Percentiles rank a stretch among this genome's conserved stretches.
Evolutionary conservation across 2,329 filamentous ascomycete genomes (phyloP).

Genomic region (Ceratocystis cacaofunesta): DNA sequence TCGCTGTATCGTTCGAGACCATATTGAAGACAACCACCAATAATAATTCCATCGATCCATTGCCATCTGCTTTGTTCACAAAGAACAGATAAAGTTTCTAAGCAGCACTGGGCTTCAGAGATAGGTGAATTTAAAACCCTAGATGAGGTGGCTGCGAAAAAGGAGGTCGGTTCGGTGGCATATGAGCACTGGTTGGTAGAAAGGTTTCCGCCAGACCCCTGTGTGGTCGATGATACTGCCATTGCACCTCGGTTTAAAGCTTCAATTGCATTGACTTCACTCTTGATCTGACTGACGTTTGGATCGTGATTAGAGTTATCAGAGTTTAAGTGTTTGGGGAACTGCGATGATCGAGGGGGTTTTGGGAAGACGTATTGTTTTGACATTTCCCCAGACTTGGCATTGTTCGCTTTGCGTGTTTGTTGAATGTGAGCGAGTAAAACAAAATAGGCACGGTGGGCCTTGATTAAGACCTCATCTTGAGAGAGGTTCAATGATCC

Average conservation of each 20-base stretch:
- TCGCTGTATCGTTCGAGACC: slow-evolving; percentile 72
- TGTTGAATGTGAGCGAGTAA: slow-evolving; percentile 1
- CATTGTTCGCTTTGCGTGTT: background rate
- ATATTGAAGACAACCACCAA: slow-evolving; percentile 85
- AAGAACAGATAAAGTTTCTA: slow-evolving; percentile 57
- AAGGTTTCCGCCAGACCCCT: background rate
- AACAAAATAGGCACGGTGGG: slow-evolving; percentile 5
- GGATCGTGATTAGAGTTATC: background rate
- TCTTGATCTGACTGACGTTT: background rate
- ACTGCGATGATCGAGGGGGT: slow-evolving; percentile 6
- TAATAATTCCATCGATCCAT: slow-evolving; percentile 85
- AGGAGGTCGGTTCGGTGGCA: background rate
- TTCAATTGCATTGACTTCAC: background rate
- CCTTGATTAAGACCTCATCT: background rate
- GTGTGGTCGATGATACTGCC: background rate
- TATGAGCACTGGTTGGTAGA: background rate
- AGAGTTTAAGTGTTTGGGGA: background rate
- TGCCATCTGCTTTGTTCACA: slow-evolving; percentile 70
- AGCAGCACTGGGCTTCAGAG: slow-evolving; percentile 42
- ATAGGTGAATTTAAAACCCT: background rate
- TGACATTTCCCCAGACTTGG: background rate
- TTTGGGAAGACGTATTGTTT: slow-evolving; percentile 12
- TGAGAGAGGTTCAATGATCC: background rate
- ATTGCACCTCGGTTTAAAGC: background rate
- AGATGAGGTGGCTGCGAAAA: background rate